Evolutionary conservation across 345 rosid genomes (phyloP), one percentile per base, ranked within the genome.

Genomic region (Abelmoschus esculentus): DNA sequence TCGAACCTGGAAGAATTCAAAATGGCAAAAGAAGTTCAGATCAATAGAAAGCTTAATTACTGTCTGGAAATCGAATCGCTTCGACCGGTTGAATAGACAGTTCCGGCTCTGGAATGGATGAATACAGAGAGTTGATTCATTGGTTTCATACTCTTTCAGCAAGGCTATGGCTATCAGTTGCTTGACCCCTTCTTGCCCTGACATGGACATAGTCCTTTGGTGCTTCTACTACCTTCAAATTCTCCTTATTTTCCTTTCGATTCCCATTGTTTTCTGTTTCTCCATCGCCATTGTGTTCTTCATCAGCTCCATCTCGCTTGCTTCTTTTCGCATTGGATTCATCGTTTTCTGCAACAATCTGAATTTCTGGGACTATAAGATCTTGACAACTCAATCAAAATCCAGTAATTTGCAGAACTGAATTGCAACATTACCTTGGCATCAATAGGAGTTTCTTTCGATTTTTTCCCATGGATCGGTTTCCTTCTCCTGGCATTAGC

Each of bases 91-190:
- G 42, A 36, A 36, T 32, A 5, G 36, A 32, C 36, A 32, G 36
- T 32, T 32, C 36, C 36, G 36, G 36, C n/a, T 77, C 40, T 84
- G 85, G 74, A 77, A 76, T 58, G 83, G 80, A 50, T 82, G 82
- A 34, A 12, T 8, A n/a, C 13, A 61, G 47, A 61, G 17, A 38
- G 49, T 29, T 14, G 55, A 47, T 11, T 47, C 15, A 47, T 13
- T 3, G 15, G 22, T 53, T 53, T 53, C 26, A 66, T 84, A 92
- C 98, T 69, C 98, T 85, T 80, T 64, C 68, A 56, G 98, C 97
- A 22, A 93, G 85, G 65, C 97, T 93, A 58, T 93, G 97, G 61
- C 98, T 90, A 76, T 93, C 97, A 1, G 98, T 90, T 12, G 98
- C 97, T 44, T 93, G 96, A 57, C 98, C 98, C 70, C 98, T 84